Percentiles rank a stretch among this genome's conserved stretches.
phyloP scores from a whole-genome alignment of 1,139 yeast species.

The Kurtzmaniella natalensis region DNA sequence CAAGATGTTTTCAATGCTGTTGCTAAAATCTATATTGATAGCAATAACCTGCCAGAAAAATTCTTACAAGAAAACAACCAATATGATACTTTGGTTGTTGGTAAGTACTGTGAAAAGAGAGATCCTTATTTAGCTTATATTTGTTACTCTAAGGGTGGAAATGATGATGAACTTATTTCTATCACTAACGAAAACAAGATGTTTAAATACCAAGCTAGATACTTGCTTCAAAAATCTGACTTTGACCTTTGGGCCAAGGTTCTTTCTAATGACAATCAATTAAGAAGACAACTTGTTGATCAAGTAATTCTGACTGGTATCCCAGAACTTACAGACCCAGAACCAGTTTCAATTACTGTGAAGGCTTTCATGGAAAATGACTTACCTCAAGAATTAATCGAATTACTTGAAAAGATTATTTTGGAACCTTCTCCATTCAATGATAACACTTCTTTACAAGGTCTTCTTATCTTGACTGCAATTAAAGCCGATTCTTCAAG shows the following conservation, averaged over 20 bases:
- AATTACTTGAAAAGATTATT: slow-evolving; percentile 89
- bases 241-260: slow-evolving; percentile 78
- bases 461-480: slow-evolving; percentile 86
- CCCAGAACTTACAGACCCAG: slow-evolving; percentile 93
- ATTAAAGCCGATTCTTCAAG: slow-evolving; percentile 90
- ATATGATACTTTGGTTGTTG: slow-evolving; percentile 90
- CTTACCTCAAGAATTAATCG: slow-evolving; percentile 87
- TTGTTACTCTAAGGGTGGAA: slow-evolving; percentile 92
- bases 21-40: slow-evolving; percentile 96
- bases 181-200: slow-evolving; percentile 95
- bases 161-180: slow-evolving; percentile 81
- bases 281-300: slow-evolving; percentile 87
- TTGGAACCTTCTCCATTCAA: slow-evolving; percentile 96
- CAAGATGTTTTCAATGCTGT: slow-evolving; percentile 90
- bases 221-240: slow-evolving; percentile 82
- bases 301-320: slow-evolving; percentile 95
- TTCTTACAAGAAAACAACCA: slow-evolving; percentile 86
- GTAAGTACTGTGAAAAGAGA: slow-evolving; percentile 98
- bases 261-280: slow-evolving; percentile 62
- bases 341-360: slow-evolving; percentile 92
- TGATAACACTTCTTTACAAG: slow-evolving; percentile 93
- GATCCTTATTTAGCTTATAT: slow-evolving; percentile 97
- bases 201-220: slow-evolving; percentile 98
- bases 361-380: slow-evolving; percentile 97
- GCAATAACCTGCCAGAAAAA: slow-evolving; percentile 95